phyloP scores from a whole-genome alignment of 2,329 filamentous ascomycete species.

The Fusarium ambrosium region DNA sequence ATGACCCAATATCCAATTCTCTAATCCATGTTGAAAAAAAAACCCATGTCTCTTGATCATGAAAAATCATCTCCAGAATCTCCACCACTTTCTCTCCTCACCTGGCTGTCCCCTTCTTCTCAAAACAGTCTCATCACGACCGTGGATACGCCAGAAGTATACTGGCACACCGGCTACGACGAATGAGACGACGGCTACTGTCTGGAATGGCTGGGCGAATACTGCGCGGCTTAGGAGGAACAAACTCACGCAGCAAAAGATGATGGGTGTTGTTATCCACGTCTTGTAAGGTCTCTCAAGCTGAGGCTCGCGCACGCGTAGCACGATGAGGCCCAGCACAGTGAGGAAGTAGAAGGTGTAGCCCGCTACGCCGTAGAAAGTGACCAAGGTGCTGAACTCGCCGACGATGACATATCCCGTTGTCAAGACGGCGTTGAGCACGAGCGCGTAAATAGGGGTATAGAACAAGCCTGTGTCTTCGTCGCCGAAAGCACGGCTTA shows the following conservation, averaged over 20 bases:
- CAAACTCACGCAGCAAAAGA: slow-evolving; percentile 97
- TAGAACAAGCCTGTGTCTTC: slow-evolving; percentile 85
- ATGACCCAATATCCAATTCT: not conserved
- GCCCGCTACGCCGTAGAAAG: slow-evolving; percentile 96
- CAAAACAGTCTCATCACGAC: slow-evolving; percentile 67
- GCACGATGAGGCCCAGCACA: slow-evolving; percentile 90
- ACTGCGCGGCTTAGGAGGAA: slow-evolving; percentile 91
- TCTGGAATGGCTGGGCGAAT: slow-evolving; percentile 92
- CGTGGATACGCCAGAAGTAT: slow-evolving; percentile 87
- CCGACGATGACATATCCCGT: slow-evolving; percentile 84
- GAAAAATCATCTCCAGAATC: slow-evolving; percentile 66
- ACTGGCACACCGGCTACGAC: slow-evolving; percentile 86
- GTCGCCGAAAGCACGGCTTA: slow-evolving; percentile 79
- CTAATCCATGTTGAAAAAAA: not conserved
- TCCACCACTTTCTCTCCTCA: slow-evolving; percentile 64
- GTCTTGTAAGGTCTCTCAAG: slow-evolving; percentile 93
- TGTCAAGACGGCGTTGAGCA: slow-evolving; percentile 83
- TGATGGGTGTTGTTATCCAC: slow-evolving; percentile 97
- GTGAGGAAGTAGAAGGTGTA: slow-evolving; percentile 98
- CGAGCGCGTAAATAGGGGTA: slow-evolving; percentile 93
- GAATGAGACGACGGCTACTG: slow-evolving; percentile 86
- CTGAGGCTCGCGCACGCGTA: slow-evolving; percentile 87
- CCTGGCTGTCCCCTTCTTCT: slow-evolving; percentile 52
- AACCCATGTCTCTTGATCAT: not conserved
- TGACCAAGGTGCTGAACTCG: slow-evolving; percentile 91